Base-by-base conservation (phyloP, 176 grass and related monocot species). In the Coix lacrymajobi region DNA sequence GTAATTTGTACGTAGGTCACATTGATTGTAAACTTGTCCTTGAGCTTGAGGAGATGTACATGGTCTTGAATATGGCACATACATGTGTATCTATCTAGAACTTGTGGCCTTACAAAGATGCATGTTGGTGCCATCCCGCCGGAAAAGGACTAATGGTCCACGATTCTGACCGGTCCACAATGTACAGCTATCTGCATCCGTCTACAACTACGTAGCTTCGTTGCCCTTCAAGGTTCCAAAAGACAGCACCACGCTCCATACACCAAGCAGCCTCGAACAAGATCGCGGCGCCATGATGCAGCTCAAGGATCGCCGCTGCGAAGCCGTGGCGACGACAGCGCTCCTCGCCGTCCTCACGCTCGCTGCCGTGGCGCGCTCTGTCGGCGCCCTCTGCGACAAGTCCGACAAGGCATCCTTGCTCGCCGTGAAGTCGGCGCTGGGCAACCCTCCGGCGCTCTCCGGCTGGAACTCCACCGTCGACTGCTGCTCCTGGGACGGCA, bases 401-500 rank as follows among this genome's bases (percentile, higher is more conserved):
- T 69, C 66, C 8, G 88, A 94, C 85, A 84, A 77, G 61, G 60
- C 49, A 13, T 73, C 92, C 5, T 37, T 91, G 20, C 32, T 88
- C 0, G 66, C 71, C 10, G 37, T 94, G 28, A 94, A 91, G 80
- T 80, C 68, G 1, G 82, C 72, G 0, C 46, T 93, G 29, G 80
- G 86, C 61, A 54, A 83, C 72, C 85, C 78, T 1, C 16, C 72
- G 6, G 85, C n/a, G 12, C 85, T 93, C 39, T 88, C 85, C 30
- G 62, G 69, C 5, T 90, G 91, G 91, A 79, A 86, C 61, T 86
- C 88, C 32, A 83, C 57, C 10, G 20, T 44, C 2, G 14, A 68
- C 26, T 94, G 88, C 73, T 90, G 88, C 68, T 29, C 62, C 3
- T 94, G 91, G 91, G 3, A 70, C 0, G 91, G 91, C 64, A 32